A percentile compares a stretch with the other conserved stretches of the same genome.
Evolutionary conservation across 495 filamentous ascomycete genomes (phyloP).

Genomic region (Astrothelium macrocarpum): DNA sequence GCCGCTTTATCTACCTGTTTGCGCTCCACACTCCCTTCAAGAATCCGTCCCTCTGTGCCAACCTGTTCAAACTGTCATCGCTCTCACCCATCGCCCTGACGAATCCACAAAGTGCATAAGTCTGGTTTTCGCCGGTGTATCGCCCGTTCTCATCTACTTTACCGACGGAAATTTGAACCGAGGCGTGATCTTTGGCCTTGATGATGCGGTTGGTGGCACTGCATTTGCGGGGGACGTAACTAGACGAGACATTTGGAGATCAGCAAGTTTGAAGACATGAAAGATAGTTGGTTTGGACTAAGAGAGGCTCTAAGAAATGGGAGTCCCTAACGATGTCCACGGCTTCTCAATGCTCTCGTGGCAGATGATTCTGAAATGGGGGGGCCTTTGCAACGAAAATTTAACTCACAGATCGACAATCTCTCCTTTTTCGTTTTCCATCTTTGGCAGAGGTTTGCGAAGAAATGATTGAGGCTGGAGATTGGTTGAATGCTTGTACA

Average conservation of each 20-base stretch:
- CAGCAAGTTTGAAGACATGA: background rate
- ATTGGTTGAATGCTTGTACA: background rate
- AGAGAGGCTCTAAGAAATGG: background rate
- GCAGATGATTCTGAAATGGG: no score
- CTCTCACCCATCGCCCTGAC: conserved; percentile 95
- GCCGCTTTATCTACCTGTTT: conserved; percentile 49
- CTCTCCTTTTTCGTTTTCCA: conserved; percentile 3
- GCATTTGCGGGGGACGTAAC: conserved; percentile 91
- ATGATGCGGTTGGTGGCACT: conserved; percentile 63
- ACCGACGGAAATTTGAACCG: conserved; percentile 37
- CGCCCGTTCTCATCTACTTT: conserved; percentile 61
- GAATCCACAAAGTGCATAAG: conserved; percentile 96
- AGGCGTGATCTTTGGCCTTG: conserved; percentile 77
- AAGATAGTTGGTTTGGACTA: no score
- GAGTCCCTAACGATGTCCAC: no score
- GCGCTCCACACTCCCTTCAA: conserved; percentile 93
- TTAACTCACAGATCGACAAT: background rate
- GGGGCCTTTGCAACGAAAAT: background rate
- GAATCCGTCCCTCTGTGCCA: conserved; percentile 91
- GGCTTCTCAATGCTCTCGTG: no score
- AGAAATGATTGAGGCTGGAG: background rate
- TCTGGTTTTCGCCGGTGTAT: conserved; percentile 94
- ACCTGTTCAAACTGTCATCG: conserved; percentile 91
- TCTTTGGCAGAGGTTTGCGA: background rate
- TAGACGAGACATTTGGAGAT: conserved; percentile 25